phyloP scores from a whole-genome alignment of 2,329 filamentous ascomycete genomes.

The Fusarium sp. region DNA sequence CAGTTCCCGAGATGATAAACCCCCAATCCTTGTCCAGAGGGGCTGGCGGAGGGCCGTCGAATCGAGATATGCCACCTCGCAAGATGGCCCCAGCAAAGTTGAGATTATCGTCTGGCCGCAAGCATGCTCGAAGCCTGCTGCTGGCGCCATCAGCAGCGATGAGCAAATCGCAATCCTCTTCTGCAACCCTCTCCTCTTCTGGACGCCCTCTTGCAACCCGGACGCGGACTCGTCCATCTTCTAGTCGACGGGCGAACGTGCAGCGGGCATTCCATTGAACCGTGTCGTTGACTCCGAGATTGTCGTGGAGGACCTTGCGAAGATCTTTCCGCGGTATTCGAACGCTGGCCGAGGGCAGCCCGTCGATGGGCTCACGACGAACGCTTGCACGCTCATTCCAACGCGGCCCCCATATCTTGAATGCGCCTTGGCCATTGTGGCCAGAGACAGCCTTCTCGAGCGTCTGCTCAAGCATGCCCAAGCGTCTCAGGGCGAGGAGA shows the following conservation, averaged over 20 bases:
- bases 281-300: slow-evolving; percentile 17
- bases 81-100: slow-evolving; percentile 52
- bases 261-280: slow-evolving; percentile 45
- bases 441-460: slow-evolving; percentile 47
- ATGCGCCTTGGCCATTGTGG: slow-evolving; percentile 44
- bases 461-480: slow-evolving; percentile 51
- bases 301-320: slow-evolving; percentile 47
- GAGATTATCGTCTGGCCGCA: slow-evolving; percentile 53
- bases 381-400: slow-evolving; percentile 50
- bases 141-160: slow-evolving; percentile 57
- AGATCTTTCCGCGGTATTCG: slow-evolving; percentile 51
- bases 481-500: slow-evolving; percentile 50
- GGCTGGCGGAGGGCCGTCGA: slow-evolving; percentile 47
- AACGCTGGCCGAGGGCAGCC: slow-evolving; percentile 50
- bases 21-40: slow-evolving; percentile 53
- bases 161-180: slow-evolving; percentile 52
- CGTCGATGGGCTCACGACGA: slow-evolving; percentile 43
- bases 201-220: slow-evolving; percentile 15
- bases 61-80: slow-evolving; percentile 51
- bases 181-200: slow-evolving; percentile 1
- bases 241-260: slow-evolving; percentile 34
- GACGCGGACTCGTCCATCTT: slow-evolving; percentile 40
- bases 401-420: slow-evolving; percentile 53
- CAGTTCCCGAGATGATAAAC: slow-evolving; percentile 50
- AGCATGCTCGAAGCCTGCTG: slow-evolving; percentile 51